Evolutionary conservation across 1,284 basidiomycete species (phyloP), one percentile per base, ranked within the genome.

Genomic region (Cerioporus squamosus): DNA sequence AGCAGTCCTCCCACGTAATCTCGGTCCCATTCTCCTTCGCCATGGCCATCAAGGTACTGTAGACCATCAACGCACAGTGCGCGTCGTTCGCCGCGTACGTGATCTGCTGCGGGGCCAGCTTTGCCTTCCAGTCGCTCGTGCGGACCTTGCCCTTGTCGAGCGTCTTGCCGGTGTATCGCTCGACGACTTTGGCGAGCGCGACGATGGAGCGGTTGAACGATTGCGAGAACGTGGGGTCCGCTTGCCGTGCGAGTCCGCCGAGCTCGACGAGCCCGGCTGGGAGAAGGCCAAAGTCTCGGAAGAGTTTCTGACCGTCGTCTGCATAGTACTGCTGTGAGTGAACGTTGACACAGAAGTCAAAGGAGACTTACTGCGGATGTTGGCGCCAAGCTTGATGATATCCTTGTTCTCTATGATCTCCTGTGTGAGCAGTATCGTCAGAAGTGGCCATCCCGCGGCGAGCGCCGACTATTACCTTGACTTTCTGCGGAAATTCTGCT

Each of bases 241-340:
- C 82, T 38, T 76, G 72, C 3, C 69, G 68, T 2, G 83, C 83
- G 15, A 88, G 68, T 1, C 72, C 73, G 3, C 82, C 83, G 2
- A 88, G 82, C 60, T 88, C 86, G 10, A 87, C 77, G 2, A 87
- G 77, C 44, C 78, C 79, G 22, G 73, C 70, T 8, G 81, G 71
- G 33, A 76, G 69, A 54, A 89, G 77, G n/a, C 82, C 84, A 63
- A 79, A 87, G 67, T 88, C 86, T 22, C 77, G 72, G 61, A 80
- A 83, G 3, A 88, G 75, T 62, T 88, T 88, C 63, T 77, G 75
- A 7, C 84, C 87, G 39, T 89, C 87, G 51, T 81, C 86, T 87
- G 43, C 20, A 36, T 36, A 10, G 46, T n/a, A n/a, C n/a, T n/a
- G n/a, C 6, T 0, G 36, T 5, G 20, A 23, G 17, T 2, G 38